A percentile compares a stretch with the other conserved stretches of the same genome.
phyloP scores from a whole-genome alignment of 441 rosid genomes.

The Aleurites moluccanus region DNA sequence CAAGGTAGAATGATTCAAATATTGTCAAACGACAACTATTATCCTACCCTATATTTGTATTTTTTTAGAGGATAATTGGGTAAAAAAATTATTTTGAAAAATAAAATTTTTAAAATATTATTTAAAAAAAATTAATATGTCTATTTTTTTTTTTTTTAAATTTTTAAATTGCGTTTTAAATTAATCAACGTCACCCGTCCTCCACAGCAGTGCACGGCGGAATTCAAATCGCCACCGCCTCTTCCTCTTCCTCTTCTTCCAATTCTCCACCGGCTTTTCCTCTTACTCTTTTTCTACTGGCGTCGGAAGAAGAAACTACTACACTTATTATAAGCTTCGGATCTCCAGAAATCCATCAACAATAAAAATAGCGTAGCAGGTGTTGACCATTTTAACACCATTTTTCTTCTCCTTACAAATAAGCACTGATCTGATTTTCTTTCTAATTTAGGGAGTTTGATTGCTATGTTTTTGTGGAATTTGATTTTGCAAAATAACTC shows the following conservation, averaged over 20 bases:
- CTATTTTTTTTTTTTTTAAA: too few relatives aligned
- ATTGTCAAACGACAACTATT: too few relatives aligned
- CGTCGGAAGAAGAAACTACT: background rate
- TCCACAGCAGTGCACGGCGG: background rate
- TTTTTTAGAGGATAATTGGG: too few relatives aligned
- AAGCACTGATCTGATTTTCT: too few relatives aligned
- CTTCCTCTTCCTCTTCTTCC: background rate
- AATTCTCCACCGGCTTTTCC: background rate
- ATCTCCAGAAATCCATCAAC: background rate
- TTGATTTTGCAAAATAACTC: background rate
- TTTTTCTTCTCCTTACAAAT: too few relatives aligned
- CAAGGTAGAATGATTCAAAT: too few relatives aligned
- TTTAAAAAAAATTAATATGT: too few relatives aligned
- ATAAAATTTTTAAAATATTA: too few relatives aligned
- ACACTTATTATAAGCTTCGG: background rate
- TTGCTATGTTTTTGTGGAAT: background rate
- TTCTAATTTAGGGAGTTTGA: background rate
- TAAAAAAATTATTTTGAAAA: too few relatives aligned
- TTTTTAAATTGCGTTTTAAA: too few relatives aligned
- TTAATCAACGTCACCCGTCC: background rate
- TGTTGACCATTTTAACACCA: background rate
- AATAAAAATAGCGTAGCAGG: background rate
- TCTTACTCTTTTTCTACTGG: background rate
- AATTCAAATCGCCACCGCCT: background rate
- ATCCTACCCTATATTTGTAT: too few relatives aligned